Evolutionary conservation across 2,329 filamentous ascomycete species (phyloP).

Genomic region (Lanzia echinophila): DNA sequence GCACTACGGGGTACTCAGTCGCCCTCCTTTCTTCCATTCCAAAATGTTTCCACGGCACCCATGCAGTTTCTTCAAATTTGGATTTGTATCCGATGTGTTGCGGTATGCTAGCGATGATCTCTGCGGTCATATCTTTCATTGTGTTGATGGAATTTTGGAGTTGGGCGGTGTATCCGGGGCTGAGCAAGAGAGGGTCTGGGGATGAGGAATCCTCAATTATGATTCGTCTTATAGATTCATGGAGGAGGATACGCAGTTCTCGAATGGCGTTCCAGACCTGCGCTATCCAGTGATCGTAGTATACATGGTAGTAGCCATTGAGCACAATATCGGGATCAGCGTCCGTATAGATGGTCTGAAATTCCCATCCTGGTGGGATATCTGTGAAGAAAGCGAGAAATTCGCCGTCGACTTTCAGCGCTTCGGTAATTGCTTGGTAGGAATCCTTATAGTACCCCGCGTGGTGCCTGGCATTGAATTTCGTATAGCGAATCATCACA

Average conservation of each 20-base stretch:
- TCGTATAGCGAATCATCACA: slow-evolving; percentile 31
- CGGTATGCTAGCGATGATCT: slow-evolving; percentile 26
- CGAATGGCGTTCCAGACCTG: slow-evolving; percentile 27
- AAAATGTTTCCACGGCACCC: not conserved
- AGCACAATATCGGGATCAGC: slow-evolving; percentile 22
- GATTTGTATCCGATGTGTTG: slow-evolving; percentile 14
- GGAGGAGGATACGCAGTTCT: slow-evolving; percentile 20
- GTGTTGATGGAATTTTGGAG: slow-evolving; percentile 7
- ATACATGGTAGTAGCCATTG: slow-evolving; percentile 25
- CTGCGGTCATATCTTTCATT: slow-evolving; percentile 17
- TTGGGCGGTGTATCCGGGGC: slow-evolving; percentile 10
- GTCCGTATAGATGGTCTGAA: slow-evolving; percentile 20
- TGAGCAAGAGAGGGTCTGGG: slow-evolving; percentile 9
- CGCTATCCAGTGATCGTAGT: slow-evolving; percentile 23
- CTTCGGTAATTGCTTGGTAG: slow-evolving; percentile 6
- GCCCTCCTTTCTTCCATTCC: not conserved
- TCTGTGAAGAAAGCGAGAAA: slow-evolving; percentile 15
- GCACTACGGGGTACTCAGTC: slow-evolving; percentile 3
- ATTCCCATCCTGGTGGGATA: slow-evolving; percentile 18
- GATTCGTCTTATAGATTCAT: slow-evolving; percentile 21
- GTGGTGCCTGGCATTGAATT: slow-evolving; percentile 16
- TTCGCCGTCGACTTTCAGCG: slow-evolving; percentile 20
- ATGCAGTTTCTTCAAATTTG: not conserved
- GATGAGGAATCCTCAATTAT: slow-evolving; percentile 12
- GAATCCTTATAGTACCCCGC: not conserved